These are phyloP conservation scores for Chaetomium sp. DNA, from an alignment of 2,329 filamentous ascomycete genomes.

Conservation along the genomic window DNA sequence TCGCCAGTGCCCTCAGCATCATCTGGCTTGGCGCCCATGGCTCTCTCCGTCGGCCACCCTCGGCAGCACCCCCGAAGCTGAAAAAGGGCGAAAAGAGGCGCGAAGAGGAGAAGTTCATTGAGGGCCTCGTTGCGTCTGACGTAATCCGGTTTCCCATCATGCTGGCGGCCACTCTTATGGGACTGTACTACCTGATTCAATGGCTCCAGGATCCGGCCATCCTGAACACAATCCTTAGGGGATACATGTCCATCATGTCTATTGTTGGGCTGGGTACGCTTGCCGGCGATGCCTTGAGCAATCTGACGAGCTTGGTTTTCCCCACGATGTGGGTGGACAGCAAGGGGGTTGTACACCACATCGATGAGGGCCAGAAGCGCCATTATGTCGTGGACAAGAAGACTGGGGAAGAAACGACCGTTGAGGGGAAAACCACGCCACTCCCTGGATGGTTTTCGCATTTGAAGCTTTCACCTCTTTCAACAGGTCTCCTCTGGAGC, in stretches of 20 bases:
- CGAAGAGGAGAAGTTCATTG: conserved; percentile 48
- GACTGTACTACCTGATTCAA: conserved; percentile 83
- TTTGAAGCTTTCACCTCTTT: conserved; percentile 21
- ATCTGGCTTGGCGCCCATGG: conserved; percentile 82
- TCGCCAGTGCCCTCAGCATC: conserved; percentile 66
- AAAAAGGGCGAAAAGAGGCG: conserved; percentile 38
- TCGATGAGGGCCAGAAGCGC: conserved; percentile 36
- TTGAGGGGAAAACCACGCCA: conserved; percentile 32
- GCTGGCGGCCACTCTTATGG: conserved; percentile 62
- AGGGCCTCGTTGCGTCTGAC: conserved; percentile 66
- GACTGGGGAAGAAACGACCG: conserved; percentile 23
- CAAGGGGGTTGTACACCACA: conserved; percentile 38
- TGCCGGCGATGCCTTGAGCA: conserved; percentile 62
- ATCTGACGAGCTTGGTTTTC: conserved; percentile 62
- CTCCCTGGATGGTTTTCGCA: conserved; percentile 34
- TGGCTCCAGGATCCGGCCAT: conserved; percentile 76
- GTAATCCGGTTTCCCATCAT: conserved; percentile 79
- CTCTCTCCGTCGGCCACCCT: conserved; percentile 76
- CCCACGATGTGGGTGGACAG: conserved; percentile 58
- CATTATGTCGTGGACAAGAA: conserved; percentile 31
- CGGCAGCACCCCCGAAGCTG: conserved; percentile 57
- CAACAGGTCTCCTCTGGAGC: conserved; percentile 39
- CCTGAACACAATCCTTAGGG: conserved; percentile 74
- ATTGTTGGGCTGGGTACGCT: conserved; percentile 70
- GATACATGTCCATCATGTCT: conserved; percentile 76